phyloP scores from a whole-genome alignment of 2,329 filamentous ascomycete species.

The Coniochaeta ligniaria region DNA sequence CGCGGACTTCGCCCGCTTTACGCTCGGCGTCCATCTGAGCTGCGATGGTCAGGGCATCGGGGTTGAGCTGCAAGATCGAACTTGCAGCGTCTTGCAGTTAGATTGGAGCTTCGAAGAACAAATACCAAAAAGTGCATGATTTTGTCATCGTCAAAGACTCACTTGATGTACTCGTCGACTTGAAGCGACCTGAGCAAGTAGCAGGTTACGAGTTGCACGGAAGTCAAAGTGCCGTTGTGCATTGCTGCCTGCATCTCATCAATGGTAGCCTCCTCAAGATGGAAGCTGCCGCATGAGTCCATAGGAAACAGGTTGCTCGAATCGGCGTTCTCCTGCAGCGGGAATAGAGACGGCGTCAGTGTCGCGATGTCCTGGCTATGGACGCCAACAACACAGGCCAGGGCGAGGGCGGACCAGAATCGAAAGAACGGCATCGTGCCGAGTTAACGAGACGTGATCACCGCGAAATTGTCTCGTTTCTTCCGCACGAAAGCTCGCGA shows the following conservation, averaged over 20 bases:
- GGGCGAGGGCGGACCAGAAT: background rate
- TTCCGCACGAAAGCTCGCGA: background rate
- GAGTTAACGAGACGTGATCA: background rate
- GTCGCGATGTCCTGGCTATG: background rate
- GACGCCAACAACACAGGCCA: background rate
- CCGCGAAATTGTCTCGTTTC: background rate
- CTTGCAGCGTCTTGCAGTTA: constrained; percentile 21
- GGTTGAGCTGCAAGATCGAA: constrained; percentile 53
- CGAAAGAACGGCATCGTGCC: background rate
- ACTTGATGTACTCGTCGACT: constrained; percentile 59
- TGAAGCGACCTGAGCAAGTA: constrained; percentile 56
- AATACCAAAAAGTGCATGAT: background rate
- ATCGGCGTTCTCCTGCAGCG: constrained; percentile 8
- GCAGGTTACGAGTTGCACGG: constrained; percentile 51
- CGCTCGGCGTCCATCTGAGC: constrained; percentile 35
- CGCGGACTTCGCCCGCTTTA: constrained; percentile 43
- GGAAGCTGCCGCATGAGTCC: constrained; percentile 51
- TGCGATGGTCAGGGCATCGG: constrained; percentile 58
- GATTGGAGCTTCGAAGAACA: background rate
- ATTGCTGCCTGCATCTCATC: constrained; percentile 58
- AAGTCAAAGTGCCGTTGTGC: constrained; percentile 45
- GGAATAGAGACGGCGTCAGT: background rate
- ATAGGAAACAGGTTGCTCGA: constrained; percentile 49
- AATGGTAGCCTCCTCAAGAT: constrained; percentile 62
- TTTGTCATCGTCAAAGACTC: constrained; percentile 12